Conservation (phyloP, 2,329 filamentous ascomycete genomes). For the Talaromyces sp. region DNA sequence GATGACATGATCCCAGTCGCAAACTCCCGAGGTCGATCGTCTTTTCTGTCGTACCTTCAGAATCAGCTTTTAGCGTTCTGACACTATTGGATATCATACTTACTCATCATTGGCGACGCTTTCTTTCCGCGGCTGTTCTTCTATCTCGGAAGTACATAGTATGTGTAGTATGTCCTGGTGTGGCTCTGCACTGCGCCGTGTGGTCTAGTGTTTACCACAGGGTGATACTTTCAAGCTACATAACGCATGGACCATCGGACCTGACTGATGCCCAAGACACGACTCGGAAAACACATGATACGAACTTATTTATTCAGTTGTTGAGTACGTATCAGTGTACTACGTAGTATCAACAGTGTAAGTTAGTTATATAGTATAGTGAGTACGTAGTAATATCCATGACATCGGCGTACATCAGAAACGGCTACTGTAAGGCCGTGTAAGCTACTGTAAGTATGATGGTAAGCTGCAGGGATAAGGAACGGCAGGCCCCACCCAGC, state of each 20-base stretch:
- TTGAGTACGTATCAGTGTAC: neutral
- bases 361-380: neutral
- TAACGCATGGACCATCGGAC: neutral
- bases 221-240: neutral
- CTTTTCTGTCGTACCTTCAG: neutral
- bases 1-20: neutral
- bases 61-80: neutral
- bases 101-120: neutral
- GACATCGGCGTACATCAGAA: neutral
- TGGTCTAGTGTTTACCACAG: neutral
- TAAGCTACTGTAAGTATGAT: slow-evolving; percentile 1
- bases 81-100: neutral
- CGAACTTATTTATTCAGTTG: too few species aligned
- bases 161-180: too few species aligned
- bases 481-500: neutral
- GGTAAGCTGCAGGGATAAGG: slow-evolving; percentile 11
- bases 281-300: neutral
- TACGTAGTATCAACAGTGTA: neutral
- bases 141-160: too few species aligned
- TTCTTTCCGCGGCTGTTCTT: neutral
- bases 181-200: neutral
- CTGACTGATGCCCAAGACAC: neutral
- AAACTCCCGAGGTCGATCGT: neutral
- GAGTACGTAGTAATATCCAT: neutral
- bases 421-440: neutral